These are phyloP conservation scores for Diplocarpon mali DNA, from an alignment of 2,329 filamentous ascomycete species.

Conservation along the genomic window DNA sequence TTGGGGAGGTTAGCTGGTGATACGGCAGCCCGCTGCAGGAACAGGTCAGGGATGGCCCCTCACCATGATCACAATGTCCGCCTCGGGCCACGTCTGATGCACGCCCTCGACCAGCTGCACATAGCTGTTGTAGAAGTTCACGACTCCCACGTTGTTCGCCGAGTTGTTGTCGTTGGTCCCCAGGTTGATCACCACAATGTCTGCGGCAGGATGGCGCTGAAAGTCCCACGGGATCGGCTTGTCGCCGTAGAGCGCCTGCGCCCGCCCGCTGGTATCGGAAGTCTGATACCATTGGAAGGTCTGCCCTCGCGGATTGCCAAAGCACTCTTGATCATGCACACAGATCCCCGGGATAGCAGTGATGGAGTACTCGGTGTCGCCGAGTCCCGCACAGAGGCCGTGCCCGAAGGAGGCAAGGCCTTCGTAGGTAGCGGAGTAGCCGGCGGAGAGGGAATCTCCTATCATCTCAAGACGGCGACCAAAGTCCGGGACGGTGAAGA, in stretches of 20 bases:
- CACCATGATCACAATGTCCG: slow-evolving; percentile 34
- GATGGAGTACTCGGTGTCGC: slow-evolving; percentile 46
- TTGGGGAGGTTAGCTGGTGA: slow-evolving; percentile 14
- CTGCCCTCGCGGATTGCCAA: slow-evolving; percentile 38
- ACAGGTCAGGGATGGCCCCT: slow-evolving; percentile 14
- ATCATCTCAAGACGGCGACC: slow-evolving; percentile 33
- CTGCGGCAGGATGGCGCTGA: slow-evolving; percentile 26
- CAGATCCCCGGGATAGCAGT: slow-evolving; percentile 50
- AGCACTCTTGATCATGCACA: slow-evolving; percentile 43
- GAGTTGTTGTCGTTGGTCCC: slow-evolving; percentile 37
- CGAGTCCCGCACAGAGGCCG: slow-evolving; percentile 43
- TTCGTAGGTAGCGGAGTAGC: slow-evolving; percentile 48
- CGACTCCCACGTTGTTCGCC: slow-evolving; percentile 31
- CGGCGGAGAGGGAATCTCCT: slow-evolving; percentile 39
- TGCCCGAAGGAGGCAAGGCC: slow-evolving; percentile 45
- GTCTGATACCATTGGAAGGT: slow-evolving; percentile 47
- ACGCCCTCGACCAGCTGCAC: slow-evolving; percentile 36
- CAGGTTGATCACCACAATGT: slow-evolving; percentile 31
- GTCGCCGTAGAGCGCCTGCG: slow-evolving; percentile 24
- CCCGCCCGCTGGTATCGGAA: slow-evolving; percentile 35
- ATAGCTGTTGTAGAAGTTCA: slow-evolving; percentile 32
- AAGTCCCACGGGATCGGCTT: slow-evolving; percentile 37
- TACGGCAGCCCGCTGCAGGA: no score
- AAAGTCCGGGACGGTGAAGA: slow-evolving; percentile 34
- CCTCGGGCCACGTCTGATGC: slow-evolving; percentile 35